Conservation (phyloP, 225 moss, liverwort and hornwort genomes). For the Pleurozium schreberi region DNA sequence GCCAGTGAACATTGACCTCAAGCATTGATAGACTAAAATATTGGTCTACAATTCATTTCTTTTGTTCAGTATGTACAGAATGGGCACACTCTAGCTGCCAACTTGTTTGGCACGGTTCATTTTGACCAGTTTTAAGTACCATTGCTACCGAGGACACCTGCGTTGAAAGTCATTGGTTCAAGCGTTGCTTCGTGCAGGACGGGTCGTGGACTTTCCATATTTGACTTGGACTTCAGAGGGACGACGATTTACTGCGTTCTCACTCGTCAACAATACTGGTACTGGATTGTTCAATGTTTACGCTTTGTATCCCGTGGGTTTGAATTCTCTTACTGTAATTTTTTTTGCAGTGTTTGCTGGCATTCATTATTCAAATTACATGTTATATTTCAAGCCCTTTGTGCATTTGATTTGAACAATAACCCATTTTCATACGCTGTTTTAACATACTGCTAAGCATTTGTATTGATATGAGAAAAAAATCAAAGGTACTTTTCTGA, state of each 20-base stretch:
- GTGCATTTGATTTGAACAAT: too few species aligned
- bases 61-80: background rate
- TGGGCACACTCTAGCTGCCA: background rate
- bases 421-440: too few species aligned
- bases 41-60: background rate
- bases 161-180: background rate
- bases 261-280: background rate
- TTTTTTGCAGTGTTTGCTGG: background rate
- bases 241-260: background rate
- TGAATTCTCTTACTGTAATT: background rate
- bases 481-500: too few species aligned
- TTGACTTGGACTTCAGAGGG: background rate
- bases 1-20: background rate
- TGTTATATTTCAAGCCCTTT: background rate
- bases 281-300: background rate
- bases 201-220: background rate
- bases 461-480: too few species aligned
- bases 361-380: background rate
- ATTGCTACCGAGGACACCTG: background rate
- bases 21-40: background rate
- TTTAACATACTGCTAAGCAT: too few species aligned
- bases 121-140: background rate
- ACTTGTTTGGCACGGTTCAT: background rate
- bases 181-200: background rate
- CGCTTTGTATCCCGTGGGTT: background rate